These are phyloP conservation scores for Thermothielavioides terrestris DNA, from an alignment of 495 filamentous ascomycete species.

Conservation along the genomic window DNA sequence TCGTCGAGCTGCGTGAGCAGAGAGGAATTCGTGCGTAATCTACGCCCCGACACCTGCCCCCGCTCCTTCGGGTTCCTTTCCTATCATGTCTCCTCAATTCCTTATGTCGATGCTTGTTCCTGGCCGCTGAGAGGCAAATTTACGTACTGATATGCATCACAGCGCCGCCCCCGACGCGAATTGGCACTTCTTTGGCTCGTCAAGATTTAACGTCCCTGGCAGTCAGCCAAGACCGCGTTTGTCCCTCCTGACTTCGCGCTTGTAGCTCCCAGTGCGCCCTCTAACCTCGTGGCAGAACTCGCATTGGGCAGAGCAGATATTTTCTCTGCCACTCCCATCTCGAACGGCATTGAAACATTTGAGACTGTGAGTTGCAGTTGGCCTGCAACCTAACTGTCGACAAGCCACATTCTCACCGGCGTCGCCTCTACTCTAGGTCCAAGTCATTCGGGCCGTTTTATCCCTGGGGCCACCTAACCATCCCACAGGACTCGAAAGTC, in stretches of 20 bases:
- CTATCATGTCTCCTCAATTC: no score
- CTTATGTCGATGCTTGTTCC: background rate
- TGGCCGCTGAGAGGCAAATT: no score
- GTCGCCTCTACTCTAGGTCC: constrained; percentile 25
- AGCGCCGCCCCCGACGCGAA: constrained; percentile 24
- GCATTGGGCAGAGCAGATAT: constrained; percentile 49
- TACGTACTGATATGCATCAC: background rate
- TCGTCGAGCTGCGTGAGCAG: constrained; percentile 39
- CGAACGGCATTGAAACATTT: constrained; percentile 40
- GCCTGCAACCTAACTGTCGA: no score
- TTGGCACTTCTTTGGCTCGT: constrained; percentile 22
- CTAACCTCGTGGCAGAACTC: constrained; percentile 12
- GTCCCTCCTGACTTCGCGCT: background rate
- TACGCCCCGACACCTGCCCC: background rate
- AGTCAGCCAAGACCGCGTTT: constrained; percentile 22
- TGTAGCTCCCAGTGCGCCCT: background rate
- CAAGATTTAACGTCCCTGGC: constrained; percentile 22
- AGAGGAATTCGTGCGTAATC: constrained; percentile 35
- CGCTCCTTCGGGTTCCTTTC: no score
- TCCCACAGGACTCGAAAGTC: constrained; percentile 39
- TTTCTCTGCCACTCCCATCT: constrained; percentile 43
- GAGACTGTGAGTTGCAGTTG: constrained; percentile 21
- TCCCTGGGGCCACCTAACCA: constrained; percentile 33
- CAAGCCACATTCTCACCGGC: no score
- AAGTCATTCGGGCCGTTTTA: constrained; percentile 31